Conservation (phyloP, 2,329 filamentous ascomycete species). For the Ambrosiella xylebori region DNA sequence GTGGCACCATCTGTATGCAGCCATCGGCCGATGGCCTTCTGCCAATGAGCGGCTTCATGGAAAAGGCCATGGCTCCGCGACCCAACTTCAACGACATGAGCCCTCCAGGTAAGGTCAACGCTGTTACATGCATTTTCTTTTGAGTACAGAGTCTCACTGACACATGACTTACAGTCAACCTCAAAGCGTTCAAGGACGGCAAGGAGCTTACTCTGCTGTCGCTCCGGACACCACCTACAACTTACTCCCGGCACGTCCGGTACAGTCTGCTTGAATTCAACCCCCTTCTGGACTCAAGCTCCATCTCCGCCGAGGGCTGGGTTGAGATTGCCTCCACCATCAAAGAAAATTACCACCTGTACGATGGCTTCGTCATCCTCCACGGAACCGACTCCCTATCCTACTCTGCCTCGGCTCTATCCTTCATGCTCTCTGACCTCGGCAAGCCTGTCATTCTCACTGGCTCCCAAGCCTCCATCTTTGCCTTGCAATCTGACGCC, state of each 20-base stretch:
- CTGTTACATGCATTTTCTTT: background rate
- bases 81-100: slow-evolving; percentile 66
- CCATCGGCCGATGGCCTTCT: slow-evolving; percentile 63
- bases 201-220: slow-evolving; percentile 39
- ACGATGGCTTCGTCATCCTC: slow-evolving; percentile 79
- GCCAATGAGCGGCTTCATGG: slow-evolving; percentile 63
- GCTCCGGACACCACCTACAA: slow-evolving; percentile 62
- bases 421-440: slow-evolving; percentile 82
- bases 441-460: slow-evolving; percentile 86
- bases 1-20: slow-evolving; percentile 82
- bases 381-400: slow-evolving; percentile 82
- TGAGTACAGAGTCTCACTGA: background rate
- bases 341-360: slow-evolving; percentile 68
- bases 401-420: slow-evolving; percentile 77
- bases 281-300: slow-evolving; percentile 73
- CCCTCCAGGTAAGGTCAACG: slow-evolving; percentile 17
- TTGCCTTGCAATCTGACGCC: slow-evolving; percentile 77
- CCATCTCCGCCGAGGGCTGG: slow-evolving; percentile 76
- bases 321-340: slow-evolving; percentile 67
- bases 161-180: slow-evolving; percentile 22
- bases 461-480: slow-evolving; percentile 69
- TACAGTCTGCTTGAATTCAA: slow-evolving; percentile 76
- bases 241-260: slow-evolving; percentile 64
- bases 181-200: slow-evolving; percentile 35
- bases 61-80: slow-evolving; percentile 64